Conservation (phyloP, 176 grass and related monocot genomes). For the Rhynchospora pubera region DNA sequence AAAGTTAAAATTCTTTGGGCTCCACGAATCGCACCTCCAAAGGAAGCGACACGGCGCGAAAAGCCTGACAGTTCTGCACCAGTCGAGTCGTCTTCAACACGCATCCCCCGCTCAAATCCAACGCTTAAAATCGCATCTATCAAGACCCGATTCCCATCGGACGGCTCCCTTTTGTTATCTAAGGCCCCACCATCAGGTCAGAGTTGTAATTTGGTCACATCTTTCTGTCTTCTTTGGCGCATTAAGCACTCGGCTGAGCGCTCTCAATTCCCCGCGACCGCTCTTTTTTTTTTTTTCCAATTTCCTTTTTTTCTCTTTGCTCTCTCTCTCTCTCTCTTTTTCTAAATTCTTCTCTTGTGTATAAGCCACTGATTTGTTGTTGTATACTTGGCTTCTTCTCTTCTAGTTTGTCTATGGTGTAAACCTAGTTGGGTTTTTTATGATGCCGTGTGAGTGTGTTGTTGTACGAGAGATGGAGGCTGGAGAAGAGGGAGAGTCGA, state of each 20-base stretch:
- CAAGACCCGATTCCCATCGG: background rate
- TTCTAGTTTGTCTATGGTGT: background rate
- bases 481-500: slow-evolving; percentile 33
- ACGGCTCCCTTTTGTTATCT: background rate
- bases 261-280: slow-evolving; percentile 47
- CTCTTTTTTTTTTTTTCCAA: slow-evolving; percentile 25
- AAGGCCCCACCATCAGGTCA: background rate
- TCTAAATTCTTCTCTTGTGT: background rate
- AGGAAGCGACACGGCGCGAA: background rate
- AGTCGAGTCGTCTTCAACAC: background rate
- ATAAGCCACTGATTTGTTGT: background rate
- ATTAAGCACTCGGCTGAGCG: slow-evolving; percentile 14
- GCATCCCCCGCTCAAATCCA: slow-evolving; percentile 12
- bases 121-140: background rate
- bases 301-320: background rate
- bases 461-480: slow-evolving; percentile 50
- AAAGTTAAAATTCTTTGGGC: too few relatives aligned
- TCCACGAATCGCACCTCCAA: slow-evolving; percentile 10
- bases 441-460: slow-evolving; percentile 70
- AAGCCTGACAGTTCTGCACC: background rate
- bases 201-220: slow-evolving; percentile 7
- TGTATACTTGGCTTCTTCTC: background rate
- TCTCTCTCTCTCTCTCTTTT: background rate
- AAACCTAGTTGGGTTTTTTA: background rate
- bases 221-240: background rate